Conservation (phyloP, 2,329 filamentous ascomycete genomes). For the Annulohypoxylon truncatum region DNA sequence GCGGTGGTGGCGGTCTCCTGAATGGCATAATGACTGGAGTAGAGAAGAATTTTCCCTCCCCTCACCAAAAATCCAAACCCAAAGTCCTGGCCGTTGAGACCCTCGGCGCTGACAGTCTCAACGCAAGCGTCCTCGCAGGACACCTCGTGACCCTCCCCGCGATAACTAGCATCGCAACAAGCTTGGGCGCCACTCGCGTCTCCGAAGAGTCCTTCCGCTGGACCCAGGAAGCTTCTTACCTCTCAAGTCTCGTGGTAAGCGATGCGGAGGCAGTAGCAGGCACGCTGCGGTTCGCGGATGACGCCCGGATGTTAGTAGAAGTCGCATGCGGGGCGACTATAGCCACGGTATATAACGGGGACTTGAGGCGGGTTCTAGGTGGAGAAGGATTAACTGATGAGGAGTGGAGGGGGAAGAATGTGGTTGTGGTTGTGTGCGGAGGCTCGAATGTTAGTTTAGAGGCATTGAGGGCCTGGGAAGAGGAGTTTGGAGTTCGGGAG, state of each 20-base stretch:
- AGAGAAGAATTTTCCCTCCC: conserved; percentile 53
- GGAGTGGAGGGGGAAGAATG: conserved; percentile 73
- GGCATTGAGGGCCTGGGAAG: conserved; percentile 68
- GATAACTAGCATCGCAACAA: conserved; percentile 82
- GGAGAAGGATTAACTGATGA: conserved; percentile 64
- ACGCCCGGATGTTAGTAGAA: conserved; percentile 85
- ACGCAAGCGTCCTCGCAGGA: conserved; percentile 67
- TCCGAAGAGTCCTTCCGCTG: conserved; percentile 75
- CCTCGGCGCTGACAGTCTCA: conserved; percentile 75
- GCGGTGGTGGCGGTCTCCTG: conserved; percentile 84
- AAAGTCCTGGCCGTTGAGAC: conserved; percentile 81
- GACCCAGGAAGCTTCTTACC: conserved; percentile 58
- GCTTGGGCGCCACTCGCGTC: conserved; percentile 79
- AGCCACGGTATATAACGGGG: conserved; percentile 73
- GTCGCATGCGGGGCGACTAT: conserved; percentile 85
- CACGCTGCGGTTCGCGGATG: conserved; percentile 81
- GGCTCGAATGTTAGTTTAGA: conserved; percentile 74
- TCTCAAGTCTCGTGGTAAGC: conserved; percentile 70
- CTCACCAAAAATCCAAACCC: conserved; percentile 45
- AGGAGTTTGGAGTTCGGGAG: conserved; percentile 55
- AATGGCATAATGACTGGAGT: conserved; percentile 80
- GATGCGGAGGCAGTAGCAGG: conserved; percentile 85
- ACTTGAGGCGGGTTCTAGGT: conserved; percentile 71
- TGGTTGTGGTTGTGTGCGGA: conserved; percentile 89
- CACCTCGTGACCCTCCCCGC: conserved; percentile 71